Evolutionary conservation across 352 stramenopile species (phyloP).

Genomic region (Phytopythium aichiense): DNA sequence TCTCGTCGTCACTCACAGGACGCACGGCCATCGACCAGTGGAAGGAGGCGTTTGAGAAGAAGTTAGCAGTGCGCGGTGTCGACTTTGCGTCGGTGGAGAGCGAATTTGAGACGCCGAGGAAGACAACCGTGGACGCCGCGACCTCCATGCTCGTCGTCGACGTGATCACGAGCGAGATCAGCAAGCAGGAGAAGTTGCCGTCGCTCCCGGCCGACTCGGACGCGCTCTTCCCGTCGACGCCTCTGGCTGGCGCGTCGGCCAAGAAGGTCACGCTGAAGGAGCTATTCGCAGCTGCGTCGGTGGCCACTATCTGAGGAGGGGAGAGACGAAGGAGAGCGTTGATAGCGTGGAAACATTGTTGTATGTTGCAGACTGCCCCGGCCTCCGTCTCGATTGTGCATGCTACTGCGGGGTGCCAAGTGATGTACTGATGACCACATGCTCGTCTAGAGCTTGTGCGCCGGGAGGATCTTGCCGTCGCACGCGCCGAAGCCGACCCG

Average conservation of each 20-base stretch:
- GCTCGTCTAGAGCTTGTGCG: slow-evolving; percentile 37
- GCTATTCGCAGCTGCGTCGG: slow-evolving; percentile 27
- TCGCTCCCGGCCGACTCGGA: slow-evolving; percentile 18
- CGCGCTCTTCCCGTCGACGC: slow-evolving; percentile 21
- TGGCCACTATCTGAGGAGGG: slow-evolving; percentile 33
- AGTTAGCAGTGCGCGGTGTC: slow-evolving; percentile 19
- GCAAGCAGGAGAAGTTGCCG: slow-evolving; percentile 16
- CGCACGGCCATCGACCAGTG: slow-evolving; percentile 29
- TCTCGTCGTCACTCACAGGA: neutral
- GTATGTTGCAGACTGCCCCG: neutral
- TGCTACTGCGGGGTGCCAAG: neutral
- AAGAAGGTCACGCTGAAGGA: slow-evolving; percentile 37
- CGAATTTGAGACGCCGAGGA: slow-evolving; percentile 16
- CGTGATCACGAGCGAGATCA: slow-evolving; percentile 2
- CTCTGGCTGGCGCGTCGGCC: slow-evolving; percentile 19
- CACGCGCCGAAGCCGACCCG: slow-evolving; percentile 95
- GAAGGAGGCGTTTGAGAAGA: slow-evolving; percentile 21
- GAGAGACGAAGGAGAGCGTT: neutral
- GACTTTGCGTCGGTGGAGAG: slow-evolving; percentile 38
- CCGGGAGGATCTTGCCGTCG: slow-evolving; percentile 89
- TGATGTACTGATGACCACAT: neutral
- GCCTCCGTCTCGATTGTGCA: neutral
- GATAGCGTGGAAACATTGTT: neutral
- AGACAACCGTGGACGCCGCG: slow-evolving; percentile 1
- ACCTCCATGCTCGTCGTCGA: slow-evolving; percentile 3